Conservation (phyloP, 2,329 filamentous ascomycete genomes). For the Calonectria pauciramosa region DNA sequence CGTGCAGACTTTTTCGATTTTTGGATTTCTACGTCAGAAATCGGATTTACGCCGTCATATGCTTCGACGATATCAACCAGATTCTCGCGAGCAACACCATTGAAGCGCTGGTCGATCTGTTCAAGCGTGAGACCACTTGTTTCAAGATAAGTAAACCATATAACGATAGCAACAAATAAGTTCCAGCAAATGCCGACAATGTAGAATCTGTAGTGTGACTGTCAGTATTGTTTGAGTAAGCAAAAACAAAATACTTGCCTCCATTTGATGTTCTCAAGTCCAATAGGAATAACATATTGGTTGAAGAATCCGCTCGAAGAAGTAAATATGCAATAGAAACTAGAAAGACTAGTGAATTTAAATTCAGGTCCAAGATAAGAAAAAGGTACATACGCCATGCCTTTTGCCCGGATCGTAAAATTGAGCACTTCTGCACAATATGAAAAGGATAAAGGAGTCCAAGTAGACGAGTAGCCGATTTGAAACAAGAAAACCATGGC, state of each 20-base stretch:
- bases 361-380: not conserved
- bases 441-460: conserved; percentile 28
- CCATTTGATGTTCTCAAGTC: conserved; percentile 24
- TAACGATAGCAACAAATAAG: conserved; percentile 14
- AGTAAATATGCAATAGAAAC: conserved; percentile 24
- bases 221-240: not conserved
- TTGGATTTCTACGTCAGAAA: conserved; percentile 13
- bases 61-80: conserved; percentile 15
- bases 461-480: conserved; percentile 29
- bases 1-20: not conserved
- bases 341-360: not conserved
- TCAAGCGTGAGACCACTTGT: conserved; percentile 28
- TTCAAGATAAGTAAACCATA: conserved; percentile 28
- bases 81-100: conserved; percentile 27
- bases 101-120: conserved; percentile 31
- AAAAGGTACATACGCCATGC: conserved; percentile 21
- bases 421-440: conserved; percentile 30
- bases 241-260: not conserved
- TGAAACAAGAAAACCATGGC: conserved; percentile 32
- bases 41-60: conserved; percentile 21
- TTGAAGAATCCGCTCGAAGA: conserved; percentile 26
- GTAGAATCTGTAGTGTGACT: conserved; percentile 9
- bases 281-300: conserved; percentile 29
- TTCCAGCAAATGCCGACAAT: conserved; percentile 28
- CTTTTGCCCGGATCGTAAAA: conserved; percentile 27